Base-by-base conservation (phyloP, 352 stramenopile species). In the Globisporangium mamillatum region DNA sequence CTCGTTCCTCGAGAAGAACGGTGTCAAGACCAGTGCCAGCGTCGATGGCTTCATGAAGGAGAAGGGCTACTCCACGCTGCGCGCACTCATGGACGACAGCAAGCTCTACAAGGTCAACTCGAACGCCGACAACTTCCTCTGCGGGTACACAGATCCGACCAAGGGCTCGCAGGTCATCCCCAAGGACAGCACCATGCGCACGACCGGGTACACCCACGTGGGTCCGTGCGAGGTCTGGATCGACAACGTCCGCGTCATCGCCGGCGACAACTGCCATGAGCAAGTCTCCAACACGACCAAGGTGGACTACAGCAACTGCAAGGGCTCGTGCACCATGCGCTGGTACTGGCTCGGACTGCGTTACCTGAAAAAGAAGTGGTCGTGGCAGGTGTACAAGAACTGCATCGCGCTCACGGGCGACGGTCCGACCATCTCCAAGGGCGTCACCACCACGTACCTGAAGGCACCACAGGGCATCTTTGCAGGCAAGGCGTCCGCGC, bases 321-420 rank as follows among this genome's bases (percentile, higher is more conserved):
- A 77, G 41, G 66, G 79, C 20, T 57, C 48, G 46, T 89, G 81
- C 63, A 79, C 57, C 50, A 71, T 89, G 41, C 68, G 63, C 46
- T 89, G 79, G 77, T 88, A 83, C 66, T 88, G 80, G 80, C 78
- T 88, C 36, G 78, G 78, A 24, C 65, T 88, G 61, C 80, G 80
- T 34, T 88, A 79, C 66, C 56, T 79, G 48, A 73, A 84, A 38
- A 73, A 74, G 41, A 66, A 74, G 8, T 88, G 82, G 70, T 88
- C 80, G 64, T 88, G 80, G 80, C 80, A 88, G 60, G 78, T 88
- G 46, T 88, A 83, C 72, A 88, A 88, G 70, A 82, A 84, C 72
- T 88, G 80, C 60, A 65, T 69, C 53, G 57, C 64, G 36, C 59
- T 67, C 36, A 65, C 57, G 46, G 65, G 57, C 20, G 65, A 70